These are phyloP conservation scores for Massariosphaeria phaeospora DNA, from an alignment of 495 filamentous ascomycete genomes.

Conservation along the genomic window DNA sequence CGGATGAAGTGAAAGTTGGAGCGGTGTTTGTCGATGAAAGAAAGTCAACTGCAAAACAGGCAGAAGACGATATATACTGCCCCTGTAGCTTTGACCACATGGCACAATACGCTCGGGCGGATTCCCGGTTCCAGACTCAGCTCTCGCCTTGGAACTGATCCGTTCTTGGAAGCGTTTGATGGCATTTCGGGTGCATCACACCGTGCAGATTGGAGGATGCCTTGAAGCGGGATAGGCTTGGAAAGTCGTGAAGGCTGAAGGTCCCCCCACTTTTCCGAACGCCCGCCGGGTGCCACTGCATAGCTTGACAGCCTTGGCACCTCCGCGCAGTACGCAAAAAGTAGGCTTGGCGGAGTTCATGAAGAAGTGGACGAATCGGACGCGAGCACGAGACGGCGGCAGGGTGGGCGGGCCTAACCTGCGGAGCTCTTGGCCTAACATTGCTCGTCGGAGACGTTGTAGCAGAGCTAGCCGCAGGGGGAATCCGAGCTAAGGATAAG, in stretches of 20 bases:
- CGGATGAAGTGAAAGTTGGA: background rate
- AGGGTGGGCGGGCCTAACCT: background rate
- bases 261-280: background rate
- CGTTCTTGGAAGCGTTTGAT: too few relatives aligned
- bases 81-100: conserved; percentile 1
- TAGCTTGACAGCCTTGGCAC: background rate
- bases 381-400: background rate
- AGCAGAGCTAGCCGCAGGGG: conserved; percentile 1
- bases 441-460: background rate
- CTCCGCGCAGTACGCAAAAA: background rate
- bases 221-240: background rate
- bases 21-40: too few relatives aligned
- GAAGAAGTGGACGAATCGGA: background rate
- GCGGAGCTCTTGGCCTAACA: conserved; percentile 3
- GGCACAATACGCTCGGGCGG: background rate
- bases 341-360: too few relatives aligned
- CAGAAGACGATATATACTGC: background rate
- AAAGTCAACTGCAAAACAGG: background rate
- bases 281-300: background rate
- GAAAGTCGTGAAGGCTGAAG: background rate
- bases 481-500: background rate
- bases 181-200: too few relatives aligned
- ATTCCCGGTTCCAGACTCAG: too few relatives aligned
- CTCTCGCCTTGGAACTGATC: too few relatives aligned
- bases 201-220: background rate